Evolutionary conservation across 2,329 filamentous ascomycete species (phyloP).

Genomic region (Colletotrichum sp.): DNA sequence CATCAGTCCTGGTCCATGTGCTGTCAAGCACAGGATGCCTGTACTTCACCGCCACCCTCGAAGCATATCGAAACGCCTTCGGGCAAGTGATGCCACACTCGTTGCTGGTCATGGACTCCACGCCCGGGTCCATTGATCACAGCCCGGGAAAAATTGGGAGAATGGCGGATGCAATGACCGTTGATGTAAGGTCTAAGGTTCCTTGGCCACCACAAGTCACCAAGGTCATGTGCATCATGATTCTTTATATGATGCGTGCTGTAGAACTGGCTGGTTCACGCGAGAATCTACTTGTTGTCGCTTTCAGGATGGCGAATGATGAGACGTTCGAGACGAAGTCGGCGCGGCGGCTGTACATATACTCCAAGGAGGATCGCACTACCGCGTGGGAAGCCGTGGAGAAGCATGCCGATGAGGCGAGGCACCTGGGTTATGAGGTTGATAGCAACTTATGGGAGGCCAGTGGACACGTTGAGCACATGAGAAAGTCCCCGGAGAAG

Average conservation of each 20-base stretch:
- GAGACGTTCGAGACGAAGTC: background rate
- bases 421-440: conserved; percentile 51
- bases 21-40: conserved; percentile 65
- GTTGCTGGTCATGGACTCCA: conserved; percentile 56
- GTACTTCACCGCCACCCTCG: conserved; percentile 52
- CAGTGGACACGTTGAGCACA: conserved; percentile 65
- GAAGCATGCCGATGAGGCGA: conserved; percentile 53
- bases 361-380: conserved; percentile 30
- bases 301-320: background rate
- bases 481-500: conserved; percentile 57
- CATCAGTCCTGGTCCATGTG: conserved; percentile 52
- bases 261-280: background rate
- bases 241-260: conserved; percentile 39
- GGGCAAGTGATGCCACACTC: conserved; percentile 44
- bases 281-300: background rate
- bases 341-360: background rate
- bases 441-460: conserved; percentile 58
- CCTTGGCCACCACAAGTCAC: conserved; percentile 55
- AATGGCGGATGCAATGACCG: conserved; percentile 59
- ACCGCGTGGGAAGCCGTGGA: conserved; percentile 62
- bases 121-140: conserved; percentile 40
- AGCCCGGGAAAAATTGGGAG: conserved; percentile 41
- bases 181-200: conserved; percentile 49
- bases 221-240: conserved; percentile 47
- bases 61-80: conserved; percentile 41